Base-by-base conservation (phyloP, 495 filamentous ascomycete species). In the Xylaria scruposa region DNA sequence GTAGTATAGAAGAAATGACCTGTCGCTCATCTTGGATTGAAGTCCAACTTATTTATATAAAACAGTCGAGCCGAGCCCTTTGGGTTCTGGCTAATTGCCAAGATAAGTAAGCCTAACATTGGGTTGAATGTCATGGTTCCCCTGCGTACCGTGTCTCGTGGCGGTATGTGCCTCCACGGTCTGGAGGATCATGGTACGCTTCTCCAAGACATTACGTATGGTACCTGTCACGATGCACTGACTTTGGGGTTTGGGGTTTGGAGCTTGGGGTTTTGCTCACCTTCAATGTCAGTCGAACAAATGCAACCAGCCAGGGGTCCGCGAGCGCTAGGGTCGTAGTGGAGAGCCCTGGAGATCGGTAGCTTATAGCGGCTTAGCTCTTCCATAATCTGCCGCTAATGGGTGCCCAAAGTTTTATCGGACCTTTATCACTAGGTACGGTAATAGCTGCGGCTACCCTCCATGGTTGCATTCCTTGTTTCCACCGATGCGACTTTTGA, bases 11-110 rank as follows among this genome's bases (percentile, higher is more conserved):
- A 29, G 3, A 59, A 10, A 36, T 59, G 13, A 59, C 31, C 29
- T 19, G 13, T 59, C 54, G 29, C 54, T 59, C 54, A 36, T 8
- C 8, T 8, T 38, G 24, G 31, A 38, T 42, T 42, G n/a, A 64
- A 24, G 61, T 46, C 24, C 38, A 26, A 59, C 54, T 59, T 59
- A 59, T 59, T 59, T 59, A 59, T 59, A 59, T 59, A 59, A 59
- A 44, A 44, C 40, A 44, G 61, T 26, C 21, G 51, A 54, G 21
- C 38, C 61, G 61, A 46, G 61, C 13, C 40, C 31, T 31, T 46
- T 26, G 40, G 21, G 61, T 46, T 64, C 61, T 64, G 40, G 61
- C 40, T 44, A 46, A 29, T 59, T 59, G 54, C 54, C 26, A 31
- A 59, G 26, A 59, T 59, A 12, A 36, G 19, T 15, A 19, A 9